Conservation (phyloP, 495 filamentous ascomycete species). For the Aspergillus mulundensis region DNA sequence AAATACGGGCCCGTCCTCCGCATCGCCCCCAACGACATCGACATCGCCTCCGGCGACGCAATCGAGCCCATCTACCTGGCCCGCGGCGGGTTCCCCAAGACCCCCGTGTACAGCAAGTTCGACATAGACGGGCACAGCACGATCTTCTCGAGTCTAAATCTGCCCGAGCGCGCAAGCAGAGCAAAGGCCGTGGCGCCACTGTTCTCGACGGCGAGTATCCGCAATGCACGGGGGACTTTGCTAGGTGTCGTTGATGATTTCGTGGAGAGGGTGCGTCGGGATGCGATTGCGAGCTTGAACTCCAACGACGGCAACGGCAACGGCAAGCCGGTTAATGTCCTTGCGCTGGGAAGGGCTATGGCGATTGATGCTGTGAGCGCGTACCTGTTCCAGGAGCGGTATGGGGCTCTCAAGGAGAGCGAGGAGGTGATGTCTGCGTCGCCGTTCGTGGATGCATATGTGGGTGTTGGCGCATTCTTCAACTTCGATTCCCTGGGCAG, state of each 20-base stretch:
- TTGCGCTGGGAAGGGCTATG: slow-evolving; percentile 39
- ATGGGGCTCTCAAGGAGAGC: slow-evolving; percentile 36
- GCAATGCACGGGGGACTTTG: slow-evolving; percentile 25
- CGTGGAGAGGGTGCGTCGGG: slow-evolving; percentile 29
- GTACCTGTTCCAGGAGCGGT: slow-evolving; percentile 44
- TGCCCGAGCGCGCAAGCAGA: slow-evolving; percentile 33
- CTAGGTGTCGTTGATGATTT: slow-evolving; percentile 35
- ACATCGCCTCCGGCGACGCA: slow-evolving; percentile 39
- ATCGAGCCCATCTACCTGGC: slow-evolving; percentile 41
- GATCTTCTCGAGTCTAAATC: slow-evolving; percentile 47
- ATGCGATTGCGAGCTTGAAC: too few species aligned
- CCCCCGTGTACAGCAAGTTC: slow-evolving; percentile 46
- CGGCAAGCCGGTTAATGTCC: slow-evolving; percentile 38
- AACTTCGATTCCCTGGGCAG: slow-evolving; percentile 32
- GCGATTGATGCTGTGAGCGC: slow-evolving; percentile 43
- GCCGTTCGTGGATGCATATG: slow-evolving; percentile 42
- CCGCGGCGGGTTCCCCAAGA: slow-evolving; percentile 46
- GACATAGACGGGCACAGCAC: slow-evolving; percentile 47
- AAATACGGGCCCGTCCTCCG: slow-evolving; percentile 44
- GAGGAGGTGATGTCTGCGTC: slow-evolving; percentile 28
- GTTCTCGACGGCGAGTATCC: slow-evolving; percentile 40
- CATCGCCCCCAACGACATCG: slow-evolving; percentile 46
- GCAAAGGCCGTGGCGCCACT: slow-evolving; percentile 47
- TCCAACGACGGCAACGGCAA: too few species aligned
- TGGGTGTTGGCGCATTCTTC: slow-evolving; percentile 47